Conservation (phyloP, 345 rosid species). For the Acer yangbiense region DNA sequence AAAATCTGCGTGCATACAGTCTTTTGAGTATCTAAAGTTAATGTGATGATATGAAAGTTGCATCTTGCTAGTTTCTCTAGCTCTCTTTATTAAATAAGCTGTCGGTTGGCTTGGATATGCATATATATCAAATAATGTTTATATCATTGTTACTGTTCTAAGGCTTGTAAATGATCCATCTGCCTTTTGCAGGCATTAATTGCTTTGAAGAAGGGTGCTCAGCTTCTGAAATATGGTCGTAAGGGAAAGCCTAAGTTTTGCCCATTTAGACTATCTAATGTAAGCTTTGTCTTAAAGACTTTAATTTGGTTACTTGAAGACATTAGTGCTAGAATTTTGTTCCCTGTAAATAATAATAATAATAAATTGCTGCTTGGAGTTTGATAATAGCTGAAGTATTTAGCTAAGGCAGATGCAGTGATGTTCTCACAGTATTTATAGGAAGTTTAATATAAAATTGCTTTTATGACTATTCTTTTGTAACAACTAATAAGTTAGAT, state of each 20-base stretch:
- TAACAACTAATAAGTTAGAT: background rate
- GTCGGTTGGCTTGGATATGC: background rate
- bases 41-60: background rate
- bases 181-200: slow-evolving; percentile 67
- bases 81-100: background rate
- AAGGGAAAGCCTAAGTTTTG: slow-evolving; percentile 95
- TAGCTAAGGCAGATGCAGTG: background rate
- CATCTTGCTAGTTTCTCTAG: background rate
- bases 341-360: background rate
- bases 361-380: background rate
- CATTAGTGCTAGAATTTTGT: slow-evolving; percentile 7
- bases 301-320: slow-evolving; percentile 5
- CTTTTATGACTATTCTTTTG: background rate
- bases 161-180: background rate
- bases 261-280: slow-evolving; percentile 87
- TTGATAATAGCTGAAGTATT: background rate
- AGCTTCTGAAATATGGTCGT: slow-evolving; percentile 90
- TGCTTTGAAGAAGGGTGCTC: slow-evolving; percentile 92
- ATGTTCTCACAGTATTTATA: background rate
- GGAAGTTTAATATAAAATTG: background rate
- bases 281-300: slow-evolving; percentile 40
- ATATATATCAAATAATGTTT: background rate
- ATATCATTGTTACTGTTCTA: background rate
- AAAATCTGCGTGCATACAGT: background rate
- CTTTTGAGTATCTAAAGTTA: background rate